Percentiles rank a stretch among this genome's conserved stretches.
Conservation (phyloP, 306 rosid genomes). For the Fragaria ananassa region DNA sequence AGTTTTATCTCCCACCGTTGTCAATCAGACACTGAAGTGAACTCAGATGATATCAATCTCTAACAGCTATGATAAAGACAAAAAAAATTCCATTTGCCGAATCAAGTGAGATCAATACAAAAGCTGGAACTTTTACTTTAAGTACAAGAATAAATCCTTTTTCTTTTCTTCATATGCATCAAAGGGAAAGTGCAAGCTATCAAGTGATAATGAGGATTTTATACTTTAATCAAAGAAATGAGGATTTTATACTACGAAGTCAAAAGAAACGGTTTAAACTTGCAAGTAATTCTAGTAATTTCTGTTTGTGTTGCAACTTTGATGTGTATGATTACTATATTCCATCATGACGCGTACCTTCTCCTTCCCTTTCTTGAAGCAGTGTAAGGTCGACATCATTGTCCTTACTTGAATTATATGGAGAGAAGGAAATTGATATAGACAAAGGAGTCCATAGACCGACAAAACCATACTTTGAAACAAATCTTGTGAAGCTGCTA, state of each 20-base stretch:
- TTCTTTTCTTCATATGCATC: neutral
- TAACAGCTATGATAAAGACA: neutral
- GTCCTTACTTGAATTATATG: neutral
- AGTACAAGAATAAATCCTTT: neutral
- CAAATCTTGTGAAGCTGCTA: too few relatives aligned
- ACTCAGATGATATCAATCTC: neutral
- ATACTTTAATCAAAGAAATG: neutral
- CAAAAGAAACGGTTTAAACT: constrained; percentile 1
- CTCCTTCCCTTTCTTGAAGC: neutral
- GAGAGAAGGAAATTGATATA: neutral
- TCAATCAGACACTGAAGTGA: too few relatives aligned
- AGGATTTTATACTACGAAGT: neutral
- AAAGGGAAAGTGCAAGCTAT: neutral
- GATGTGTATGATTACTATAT: neutral
- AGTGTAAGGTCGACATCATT: neutral
- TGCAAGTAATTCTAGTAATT: neutral
- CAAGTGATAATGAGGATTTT: neutral
- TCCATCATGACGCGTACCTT: neutral
- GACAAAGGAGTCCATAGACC: too few relatives aligned
- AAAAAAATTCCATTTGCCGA: neutral
- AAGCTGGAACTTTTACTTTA: neutral
- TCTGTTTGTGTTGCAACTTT: neutral
- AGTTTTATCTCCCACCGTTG: too few relatives aligned
- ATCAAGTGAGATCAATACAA: neutral
- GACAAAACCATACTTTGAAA: too few relatives aligned